Evolutionary conservation across 2,329 filamentous ascomycete species (phyloP).

Genomic region (Monosporascus sp.): DNA sequence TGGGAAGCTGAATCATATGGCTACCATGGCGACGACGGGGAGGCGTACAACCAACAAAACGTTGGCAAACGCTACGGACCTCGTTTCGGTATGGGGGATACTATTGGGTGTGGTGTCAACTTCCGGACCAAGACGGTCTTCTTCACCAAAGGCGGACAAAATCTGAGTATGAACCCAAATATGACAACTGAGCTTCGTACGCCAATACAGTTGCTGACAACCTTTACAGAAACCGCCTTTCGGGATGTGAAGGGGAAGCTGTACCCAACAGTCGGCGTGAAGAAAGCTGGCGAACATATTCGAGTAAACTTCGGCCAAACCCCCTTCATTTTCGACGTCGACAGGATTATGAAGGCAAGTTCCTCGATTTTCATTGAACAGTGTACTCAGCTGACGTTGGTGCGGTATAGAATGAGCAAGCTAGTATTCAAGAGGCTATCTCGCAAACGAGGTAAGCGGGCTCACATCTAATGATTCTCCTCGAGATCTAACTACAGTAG

Average conservation of each 20-base stretch:
- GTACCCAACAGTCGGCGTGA: constrained; percentile 63
- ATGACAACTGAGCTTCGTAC: background rate
- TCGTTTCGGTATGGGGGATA: constrained; percentile 49
- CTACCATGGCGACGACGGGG: constrained; percentile 64
- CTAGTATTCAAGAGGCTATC: constrained; percentile 56
- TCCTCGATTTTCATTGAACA: background rate
- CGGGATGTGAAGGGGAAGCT: constrained; percentile 58
- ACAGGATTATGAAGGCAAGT: constrained; percentile 71
- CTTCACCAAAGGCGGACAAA: constrained; percentile 60
- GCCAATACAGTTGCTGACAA: constrained; percentile 18
- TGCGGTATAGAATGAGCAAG: constrained; percentile 49
- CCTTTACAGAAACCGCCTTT: constrained; percentile 59
- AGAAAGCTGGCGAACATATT: constrained; percentile 57
- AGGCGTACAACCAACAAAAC: constrained; percentile 52
- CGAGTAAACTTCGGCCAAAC: constrained; percentile 63
- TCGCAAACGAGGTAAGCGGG: constrained; percentile 34
- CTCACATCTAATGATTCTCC: background rate
- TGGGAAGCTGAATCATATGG: constrained; percentile 66
- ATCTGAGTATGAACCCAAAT: constrained; percentile 40
- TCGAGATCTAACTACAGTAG: constrained; percentile 25
- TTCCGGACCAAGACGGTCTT: constrained; percentile 60
- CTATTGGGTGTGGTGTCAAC: constrained; percentile 62
- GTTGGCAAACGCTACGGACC: constrained; percentile 53
- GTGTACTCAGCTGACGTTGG: constrained; percentile 5
- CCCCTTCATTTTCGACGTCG: constrained; percentile 87